Evolutionary conservation across 208 protist genomes (phyloP).

Genomic region (Trypanosoma mega): DNA sequence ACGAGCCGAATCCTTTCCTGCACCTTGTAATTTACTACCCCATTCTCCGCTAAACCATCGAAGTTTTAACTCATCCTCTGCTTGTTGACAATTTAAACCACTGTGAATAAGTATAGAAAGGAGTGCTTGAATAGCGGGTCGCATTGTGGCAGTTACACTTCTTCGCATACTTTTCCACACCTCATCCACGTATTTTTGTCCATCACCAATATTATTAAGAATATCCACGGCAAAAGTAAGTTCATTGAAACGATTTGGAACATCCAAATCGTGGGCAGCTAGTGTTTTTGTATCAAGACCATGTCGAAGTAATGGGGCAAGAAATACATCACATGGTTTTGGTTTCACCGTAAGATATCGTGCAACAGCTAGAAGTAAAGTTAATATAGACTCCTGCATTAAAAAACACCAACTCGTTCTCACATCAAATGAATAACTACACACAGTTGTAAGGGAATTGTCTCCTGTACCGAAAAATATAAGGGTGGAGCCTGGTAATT

Average conservation of each 20-base stretch:
- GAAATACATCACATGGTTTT: conserved; percentile 26
- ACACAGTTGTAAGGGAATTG: conserved; percentile 66
- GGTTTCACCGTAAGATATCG: conserved; percentile 40
- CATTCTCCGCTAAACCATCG: conserved; percentile 89
- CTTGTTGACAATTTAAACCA: conserved; percentile 56
- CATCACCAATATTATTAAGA: conserved; percentile 53
- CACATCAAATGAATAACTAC: conserved; percentile 66
- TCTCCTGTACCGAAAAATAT: conserved; percentile 69
- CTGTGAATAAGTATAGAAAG: conserved; percentile 81
- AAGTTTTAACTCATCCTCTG: conserved; percentile 80
- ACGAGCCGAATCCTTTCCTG: conserved; percentile 48
- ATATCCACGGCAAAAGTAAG: conserved; percentile 46
- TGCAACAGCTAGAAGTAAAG: conserved; percentile 47
- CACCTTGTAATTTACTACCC: conserved; percentile 76
- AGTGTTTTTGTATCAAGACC: conserved; percentile 62
- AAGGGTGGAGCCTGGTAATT: conserved; percentile 52
- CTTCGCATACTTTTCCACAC: conserved; percentile 70
- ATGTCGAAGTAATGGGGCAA: conserved; percentile 59
- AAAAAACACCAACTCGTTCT: conserved; percentile 39
- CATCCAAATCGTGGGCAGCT: conserved; percentile 40
- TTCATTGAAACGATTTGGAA: conserved; percentile 32
- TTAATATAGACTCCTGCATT: conserved; percentile 47
- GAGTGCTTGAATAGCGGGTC: conserved; percentile 76
- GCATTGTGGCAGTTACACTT: conserved; percentile 73
- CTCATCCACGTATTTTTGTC: conserved; percentile 61